phyloP scores from a whole-genome alignment of 306 rosid genomes.

The Biancaea sappan region DNA sequence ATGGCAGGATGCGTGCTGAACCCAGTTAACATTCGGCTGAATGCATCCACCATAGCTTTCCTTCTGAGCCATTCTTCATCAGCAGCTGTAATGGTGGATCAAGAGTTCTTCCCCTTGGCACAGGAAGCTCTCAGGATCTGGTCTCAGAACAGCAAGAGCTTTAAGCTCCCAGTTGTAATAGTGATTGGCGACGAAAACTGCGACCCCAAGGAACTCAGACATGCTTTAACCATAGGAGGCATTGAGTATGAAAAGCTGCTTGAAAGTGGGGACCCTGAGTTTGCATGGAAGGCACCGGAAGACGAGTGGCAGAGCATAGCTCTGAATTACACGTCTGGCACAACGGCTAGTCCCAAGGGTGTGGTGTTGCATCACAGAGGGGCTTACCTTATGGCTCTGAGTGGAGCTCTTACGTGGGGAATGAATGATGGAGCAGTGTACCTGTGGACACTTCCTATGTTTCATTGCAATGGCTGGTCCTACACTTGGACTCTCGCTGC shows the following conservation, averaged over 20 bases:
- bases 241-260: conserved; percentile 72
- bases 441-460: conserved; percentile 96
- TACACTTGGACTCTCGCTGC: conserved; percentile 92
- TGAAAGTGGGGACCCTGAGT: conserved; percentile 78
- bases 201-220: conserved; percentile 47
- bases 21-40: conserved; percentile 61
- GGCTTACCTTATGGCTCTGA: conserved; percentile 61
- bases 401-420: conserved; percentile 76
- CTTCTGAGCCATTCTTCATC: conserved; percentile 68
- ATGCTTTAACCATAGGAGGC: conserved; percentile 57
- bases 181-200: conserved; percentile 82
- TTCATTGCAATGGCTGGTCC: conserved; percentile 98
- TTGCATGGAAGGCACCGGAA: conserved; percentile 80
- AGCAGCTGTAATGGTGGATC: conserved; percentile 61
- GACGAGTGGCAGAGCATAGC: conserved; percentile 99
- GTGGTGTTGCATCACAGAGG: conserved; percentile 94
- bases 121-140: conserved; percentile 78
- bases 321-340: conserved; percentile 93
- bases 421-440: conserved; percentile 89
- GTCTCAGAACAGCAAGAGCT: conserved; percentile 51
- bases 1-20: conserved; percentile 76
- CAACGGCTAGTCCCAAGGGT: conserved; percentile 96
- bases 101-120: conserved; percentile 59
- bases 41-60: conserved; percentile 60
- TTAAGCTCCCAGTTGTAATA: conserved; percentile 63